Percentiles rank a stretch among this genome's conserved stretches.
Conservation (phyloP, 139 green algal genomes). For the Chlamydomonas asymmetrica region DNA sequence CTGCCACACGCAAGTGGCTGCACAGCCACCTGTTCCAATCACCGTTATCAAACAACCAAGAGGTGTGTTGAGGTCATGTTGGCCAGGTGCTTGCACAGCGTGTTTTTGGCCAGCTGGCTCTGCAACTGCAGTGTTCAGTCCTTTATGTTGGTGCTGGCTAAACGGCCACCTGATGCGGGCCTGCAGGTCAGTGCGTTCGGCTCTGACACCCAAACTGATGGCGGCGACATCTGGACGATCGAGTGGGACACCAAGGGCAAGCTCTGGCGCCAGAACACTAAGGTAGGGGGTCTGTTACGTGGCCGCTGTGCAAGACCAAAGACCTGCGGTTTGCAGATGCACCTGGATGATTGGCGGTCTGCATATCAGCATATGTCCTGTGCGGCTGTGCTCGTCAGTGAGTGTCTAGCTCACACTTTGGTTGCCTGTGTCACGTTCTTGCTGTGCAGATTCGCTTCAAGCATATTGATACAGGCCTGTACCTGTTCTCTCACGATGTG, state of each 20-base stretch:
- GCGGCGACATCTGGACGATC: constrained; percentile 81
- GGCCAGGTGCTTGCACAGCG: neutral
- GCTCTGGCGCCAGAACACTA: constrained; percentile 61
- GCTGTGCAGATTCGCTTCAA: constrained; percentile 60
- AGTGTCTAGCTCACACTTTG: too few species aligned
- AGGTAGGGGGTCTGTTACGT: too few species aligned
- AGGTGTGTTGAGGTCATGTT: constrained; percentile 50
- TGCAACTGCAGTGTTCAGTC: too few species aligned
- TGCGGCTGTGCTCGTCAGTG: too few species aligned
- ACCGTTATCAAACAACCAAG: constrained; percentile 83
- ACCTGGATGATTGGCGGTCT: neutral
- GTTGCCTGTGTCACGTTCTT: neutral
- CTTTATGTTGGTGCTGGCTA: too few species aligned
- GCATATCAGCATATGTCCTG: too few species aligned
- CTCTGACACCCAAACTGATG: constrained; percentile 59
- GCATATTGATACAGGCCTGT: constrained; percentile 75
- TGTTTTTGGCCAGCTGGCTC: neutral
- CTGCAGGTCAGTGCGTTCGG: constrained; percentile 83
- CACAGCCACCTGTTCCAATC: constrained; percentile 88
- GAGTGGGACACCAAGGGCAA: constrained; percentile 66
- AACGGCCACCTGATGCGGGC: neutral
- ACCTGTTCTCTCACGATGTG: constrained; percentile 58
- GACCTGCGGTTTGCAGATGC: neutral
- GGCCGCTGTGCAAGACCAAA: too few species aligned
- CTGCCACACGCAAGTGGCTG: constrained; percentile 84